These are phyloP conservation scores for Corchorus olitorius DNA, from an alignment of 345 rosid genomes.

Conservation along the genomic window DNA sequence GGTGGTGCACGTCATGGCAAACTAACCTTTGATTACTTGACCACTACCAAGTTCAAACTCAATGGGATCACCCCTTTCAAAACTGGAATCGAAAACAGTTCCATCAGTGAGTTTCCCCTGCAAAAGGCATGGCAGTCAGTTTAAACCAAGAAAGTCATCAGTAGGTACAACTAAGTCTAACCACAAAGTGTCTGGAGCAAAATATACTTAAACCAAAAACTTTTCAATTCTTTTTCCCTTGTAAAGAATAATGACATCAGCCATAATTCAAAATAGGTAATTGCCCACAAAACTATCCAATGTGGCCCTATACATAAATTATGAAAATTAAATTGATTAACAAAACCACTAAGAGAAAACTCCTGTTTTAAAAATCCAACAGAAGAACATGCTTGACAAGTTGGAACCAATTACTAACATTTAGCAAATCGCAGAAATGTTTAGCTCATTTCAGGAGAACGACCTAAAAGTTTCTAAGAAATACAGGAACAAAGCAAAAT, in stretches of 20 bases:
- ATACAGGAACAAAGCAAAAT: neutral
- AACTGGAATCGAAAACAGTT: conserved; percentile 94
- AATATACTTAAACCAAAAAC: neutral
- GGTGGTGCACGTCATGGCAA: neutral
- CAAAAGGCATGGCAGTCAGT: neutral
- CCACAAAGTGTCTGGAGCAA: neutral
- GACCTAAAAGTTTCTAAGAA: neutral
- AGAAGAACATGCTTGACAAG: neutral
- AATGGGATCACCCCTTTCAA: conserved; percentile 95
- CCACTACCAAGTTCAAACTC: conserved; percentile 95
- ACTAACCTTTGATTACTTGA: conserved; percentile 89
- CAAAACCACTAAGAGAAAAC: neutral
- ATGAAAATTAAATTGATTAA: neutral
- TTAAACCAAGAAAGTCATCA: conserved; percentile 6
- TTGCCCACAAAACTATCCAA: neutral
- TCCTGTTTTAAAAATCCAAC: neutral
- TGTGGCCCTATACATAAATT: neutral
- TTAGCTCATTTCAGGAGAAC: neutral
- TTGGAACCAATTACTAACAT: conserved; percentile 5
- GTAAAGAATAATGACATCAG: neutral
- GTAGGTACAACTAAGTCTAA: neutral
- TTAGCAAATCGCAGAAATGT: neutral
- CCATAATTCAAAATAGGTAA: neutral
- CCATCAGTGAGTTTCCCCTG: conserved; percentile 97
- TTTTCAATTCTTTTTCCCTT: no score